Evolutionary conservation across 2,329 filamentous ascomycete genomes (phyloP).

Genomic region (Pseudogymnoascus sp.): DNA sequence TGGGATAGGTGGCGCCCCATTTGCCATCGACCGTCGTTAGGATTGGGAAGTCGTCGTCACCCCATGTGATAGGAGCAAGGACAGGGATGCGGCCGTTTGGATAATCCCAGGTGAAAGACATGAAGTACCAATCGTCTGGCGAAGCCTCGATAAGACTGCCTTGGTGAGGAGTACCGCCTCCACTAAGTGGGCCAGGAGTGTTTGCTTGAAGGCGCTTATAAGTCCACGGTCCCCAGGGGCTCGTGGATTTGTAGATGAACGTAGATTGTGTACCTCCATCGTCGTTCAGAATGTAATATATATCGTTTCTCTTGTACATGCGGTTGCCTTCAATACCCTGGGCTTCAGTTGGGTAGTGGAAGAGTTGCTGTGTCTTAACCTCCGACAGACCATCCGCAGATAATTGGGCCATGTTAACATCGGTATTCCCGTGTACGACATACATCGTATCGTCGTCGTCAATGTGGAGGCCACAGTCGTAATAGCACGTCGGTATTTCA

Average conservation of each 20-base stretch:
- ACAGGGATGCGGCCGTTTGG: slow-evolving; percentile 52
- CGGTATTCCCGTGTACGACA: slow-evolving; percentile 43
- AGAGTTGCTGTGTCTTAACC: slow-evolving; percentile 39
- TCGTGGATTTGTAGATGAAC: slow-evolving; percentile 43
- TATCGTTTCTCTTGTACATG: slow-evolving; percentile 49
- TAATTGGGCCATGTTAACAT: slow-evolving; percentile 44
- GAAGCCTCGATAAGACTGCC: slow-evolving; percentile 48
- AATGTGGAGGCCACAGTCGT: slow-evolving; percentile 49
- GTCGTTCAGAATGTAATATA: slow-evolving; percentile 47
- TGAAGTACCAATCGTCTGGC: slow-evolving; percentile 50
- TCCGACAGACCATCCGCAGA: slow-evolving; percentile 40
- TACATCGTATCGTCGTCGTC: slow-evolving; percentile 53
- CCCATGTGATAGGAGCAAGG: slow-evolving; percentile 48
- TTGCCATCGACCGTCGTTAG: slow-evolving; percentile 37
- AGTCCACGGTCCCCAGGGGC: slow-evolving; percentile 41
- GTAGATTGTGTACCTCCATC: slow-evolving; percentile 38
- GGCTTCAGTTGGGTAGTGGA: slow-evolving; percentile 31
- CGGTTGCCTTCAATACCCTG: slow-evolving; percentile 41
- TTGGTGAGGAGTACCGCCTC: slow-evolving; percentile 46
- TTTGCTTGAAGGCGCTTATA: slow-evolving; percentile 22
- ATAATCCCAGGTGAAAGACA: slow-evolving; percentile 49
- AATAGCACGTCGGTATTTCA: slow-evolving; percentile 37
- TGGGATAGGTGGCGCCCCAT: slow-evolving; percentile 42
- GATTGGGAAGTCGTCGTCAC: slow-evolving; percentile 43
- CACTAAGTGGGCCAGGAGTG: slow-evolving; percentile 34